phyloP scores from a whole-genome alignment of 108 stramenopile species.

The Aurantiochytrium sp. region DNA sequence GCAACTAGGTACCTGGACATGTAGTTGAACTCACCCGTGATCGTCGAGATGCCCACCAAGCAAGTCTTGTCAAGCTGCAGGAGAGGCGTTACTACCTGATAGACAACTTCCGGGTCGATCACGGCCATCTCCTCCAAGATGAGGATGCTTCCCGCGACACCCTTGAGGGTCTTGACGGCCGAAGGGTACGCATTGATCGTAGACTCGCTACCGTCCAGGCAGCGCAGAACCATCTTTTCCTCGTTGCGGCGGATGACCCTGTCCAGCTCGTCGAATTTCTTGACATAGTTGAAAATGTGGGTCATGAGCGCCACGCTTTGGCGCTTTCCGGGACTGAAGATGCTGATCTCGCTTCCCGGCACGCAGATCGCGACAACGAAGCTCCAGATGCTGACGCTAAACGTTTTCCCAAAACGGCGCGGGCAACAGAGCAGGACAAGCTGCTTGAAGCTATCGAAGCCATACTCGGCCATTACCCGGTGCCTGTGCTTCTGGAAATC shows the following conservation, averaged over 20 bases:
- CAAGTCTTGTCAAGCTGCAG: background rate
- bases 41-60: background rate
- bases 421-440: background rate
- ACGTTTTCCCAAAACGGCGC: background rate
- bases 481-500: background rate
- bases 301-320: background rate
- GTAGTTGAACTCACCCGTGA: background rate
- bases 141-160: background rate
- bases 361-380: background rate
- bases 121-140: conserved; percentile 14
- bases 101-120: background rate
- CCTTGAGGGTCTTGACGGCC: background rate
- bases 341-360: background rate
- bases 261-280: background rate
- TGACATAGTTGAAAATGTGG: background rate
- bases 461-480: background rate
- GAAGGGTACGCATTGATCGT: background rate
- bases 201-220: background rate
- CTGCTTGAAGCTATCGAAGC: background rate
- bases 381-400: background rate
- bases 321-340: background rate
- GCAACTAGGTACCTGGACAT: background rate
- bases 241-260: background rate
- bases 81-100: background rate
- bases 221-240: background rate